Conservation (phyloP, 208 protist genomes). For the Novymonas esmeraldas region DNA sequence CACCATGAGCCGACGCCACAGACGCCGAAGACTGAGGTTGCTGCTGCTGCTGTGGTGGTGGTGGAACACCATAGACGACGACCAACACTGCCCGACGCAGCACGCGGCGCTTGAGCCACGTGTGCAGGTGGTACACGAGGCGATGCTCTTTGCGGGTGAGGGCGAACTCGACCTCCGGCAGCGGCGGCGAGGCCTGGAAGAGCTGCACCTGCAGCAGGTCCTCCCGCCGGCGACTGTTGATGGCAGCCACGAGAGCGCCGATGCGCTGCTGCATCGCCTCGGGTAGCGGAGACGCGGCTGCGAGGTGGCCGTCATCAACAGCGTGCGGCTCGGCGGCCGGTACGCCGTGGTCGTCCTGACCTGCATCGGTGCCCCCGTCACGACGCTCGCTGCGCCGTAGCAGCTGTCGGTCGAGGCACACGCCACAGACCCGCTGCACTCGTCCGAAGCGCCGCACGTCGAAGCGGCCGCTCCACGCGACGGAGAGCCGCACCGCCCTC, state of each 20-base stretch:
- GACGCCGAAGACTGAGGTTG: too few species aligned
- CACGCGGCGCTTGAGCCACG: conserved; percentile 48
- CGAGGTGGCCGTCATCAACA: not conserved
- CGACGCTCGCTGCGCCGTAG: not conserved
- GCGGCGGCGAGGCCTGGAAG: conserved; percentile 62
- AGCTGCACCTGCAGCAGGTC: conserved; percentile 56
- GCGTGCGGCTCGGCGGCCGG: too few species aligned
- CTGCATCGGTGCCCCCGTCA: not conserved
- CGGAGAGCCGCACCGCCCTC: conserved; percentile 68
- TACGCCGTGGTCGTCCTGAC: not conserved
- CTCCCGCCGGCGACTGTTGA: conserved; percentile 54
- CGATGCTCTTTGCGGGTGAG: conserved; percentile 50
- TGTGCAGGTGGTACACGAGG: conserved; percentile 43
- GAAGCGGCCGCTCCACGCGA: conserved; percentile 86
- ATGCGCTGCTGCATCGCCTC: conserved; percentile 44
- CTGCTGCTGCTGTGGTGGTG: too few species aligned
- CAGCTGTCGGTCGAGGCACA: conserved; percentile 37
- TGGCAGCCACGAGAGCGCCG: conserved; percentile 35
- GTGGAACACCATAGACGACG: conserved; percentile 50
- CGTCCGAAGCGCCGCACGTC: conserved; percentile 66
- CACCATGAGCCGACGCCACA: too few species aligned
- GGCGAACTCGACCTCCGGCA: conserved; percentile 79
- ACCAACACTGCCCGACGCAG: conserved; percentile 56
- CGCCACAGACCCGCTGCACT: conserved; percentile 82
- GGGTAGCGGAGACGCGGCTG: conserved; percentile 20